Conservation (phyloP, 2,329 filamentous ascomycete species). For the Colletotrichum acutatum region DNA sequence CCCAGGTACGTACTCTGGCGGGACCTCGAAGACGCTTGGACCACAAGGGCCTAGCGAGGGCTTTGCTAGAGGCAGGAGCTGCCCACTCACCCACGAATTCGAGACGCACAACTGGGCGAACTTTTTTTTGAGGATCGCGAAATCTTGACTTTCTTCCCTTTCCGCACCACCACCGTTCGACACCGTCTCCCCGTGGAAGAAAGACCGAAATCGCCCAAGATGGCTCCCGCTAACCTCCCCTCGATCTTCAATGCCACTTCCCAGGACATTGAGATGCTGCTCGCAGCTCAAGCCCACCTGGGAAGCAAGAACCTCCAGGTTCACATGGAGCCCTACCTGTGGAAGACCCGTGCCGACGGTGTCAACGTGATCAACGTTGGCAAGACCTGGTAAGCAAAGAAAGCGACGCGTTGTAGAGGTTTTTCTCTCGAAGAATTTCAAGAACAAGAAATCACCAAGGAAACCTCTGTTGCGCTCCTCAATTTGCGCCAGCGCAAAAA, state of each 20-base stretch:
- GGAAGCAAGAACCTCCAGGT: slow-evolving; percentile 99
- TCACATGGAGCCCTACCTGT: slow-evolving; percentile 99
- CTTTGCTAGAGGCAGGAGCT: not conserved
- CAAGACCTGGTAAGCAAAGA: slow-evolving; percentile 94
- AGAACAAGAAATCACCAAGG: not conserved
- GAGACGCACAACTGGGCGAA: slow-evolving; percentile 17
- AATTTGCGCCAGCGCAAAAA: not conserved
- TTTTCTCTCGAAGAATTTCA: not conserved
- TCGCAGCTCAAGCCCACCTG: slow-evolving; percentile 95
- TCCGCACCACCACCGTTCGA: slow-evolving; percentile 40
- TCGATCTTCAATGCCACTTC: slow-evolving; percentile 95
- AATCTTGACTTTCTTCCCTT: slow-evolving; percentile 19
- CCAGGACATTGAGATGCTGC: slow-evolving; percentile 99
- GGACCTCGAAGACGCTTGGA: not conserved
- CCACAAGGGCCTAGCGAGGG: slow-evolving; percentile 1
- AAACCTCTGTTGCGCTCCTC: not conserved
- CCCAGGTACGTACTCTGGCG: not conserved
- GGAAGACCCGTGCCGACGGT: slow-evolving; percentile 99
- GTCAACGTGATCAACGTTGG: slow-evolving; percentile 99
- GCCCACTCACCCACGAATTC: slow-evolving; percentile 22
- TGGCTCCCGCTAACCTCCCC: slow-evolving; percentile 96
- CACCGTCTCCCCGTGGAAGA: slow-evolving; percentile 35
- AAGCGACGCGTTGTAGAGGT: not conserved
- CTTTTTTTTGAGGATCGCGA: slow-evolving; percentile 28
- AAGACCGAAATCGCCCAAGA: slow-evolving; percentile 64